A percentile compares a stretch with the other conserved stretches of the same genome.
phyloP scores from a whole-genome alignment of 352 stramenopile species.

The Globisporangium acanthophoron region DNA sequence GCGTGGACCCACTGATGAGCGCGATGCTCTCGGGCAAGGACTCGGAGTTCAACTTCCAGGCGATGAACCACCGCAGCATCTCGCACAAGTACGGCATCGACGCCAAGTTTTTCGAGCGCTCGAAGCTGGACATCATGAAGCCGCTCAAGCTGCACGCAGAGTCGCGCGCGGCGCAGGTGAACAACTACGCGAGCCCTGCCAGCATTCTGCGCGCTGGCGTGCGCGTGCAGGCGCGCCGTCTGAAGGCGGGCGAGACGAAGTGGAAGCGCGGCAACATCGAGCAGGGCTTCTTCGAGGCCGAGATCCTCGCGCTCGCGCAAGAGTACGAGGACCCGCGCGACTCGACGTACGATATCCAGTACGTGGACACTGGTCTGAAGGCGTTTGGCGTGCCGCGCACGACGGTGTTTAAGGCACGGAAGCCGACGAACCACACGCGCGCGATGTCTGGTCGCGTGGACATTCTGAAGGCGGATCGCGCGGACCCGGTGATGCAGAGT shows the following conservation, averaged over 20 bases:
- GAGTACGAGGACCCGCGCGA: constrained; percentile 64
- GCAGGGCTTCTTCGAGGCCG: constrained; percentile 57
- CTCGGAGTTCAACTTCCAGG: constrained; percentile 92
- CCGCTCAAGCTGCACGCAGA: constrained; percentile 73
- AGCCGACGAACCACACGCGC: constrained; percentile 54
- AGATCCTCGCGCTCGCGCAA: constrained; percentile 56
- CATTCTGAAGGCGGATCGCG: constrained; percentile 60
- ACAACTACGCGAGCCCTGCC: constrained; percentile 27
- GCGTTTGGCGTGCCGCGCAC: constrained; percentile 71
- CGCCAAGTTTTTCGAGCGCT: constrained; percentile 84
- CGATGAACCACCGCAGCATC: constrained; percentile 95
- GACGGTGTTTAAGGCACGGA: constrained; percentile 69
- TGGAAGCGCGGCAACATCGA: constrained; percentile 87
- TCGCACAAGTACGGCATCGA: constrained; percentile 92
- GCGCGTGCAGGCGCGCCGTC: constrained; percentile 56
- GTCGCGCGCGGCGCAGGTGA: constrained; percentile 44
- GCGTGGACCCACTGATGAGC: constrained; percentile 95
- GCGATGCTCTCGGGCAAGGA: constrained; percentile 94
- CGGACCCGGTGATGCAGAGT: constrained; percentile 87
- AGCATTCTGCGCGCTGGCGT: constrained; percentile 50
- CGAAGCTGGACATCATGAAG: constrained; percentile 89
- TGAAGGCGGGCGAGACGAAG: constrained; percentile 76
- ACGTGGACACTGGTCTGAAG: constrained; percentile 79
- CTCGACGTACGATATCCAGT: constrained; percentile 85
- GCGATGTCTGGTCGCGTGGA: constrained; percentile 80